phyloP scores from a whole-genome alignment of 2,329 filamentous ascomycete genomes.

The Paracoccidioides brasiliensis region DNA sequence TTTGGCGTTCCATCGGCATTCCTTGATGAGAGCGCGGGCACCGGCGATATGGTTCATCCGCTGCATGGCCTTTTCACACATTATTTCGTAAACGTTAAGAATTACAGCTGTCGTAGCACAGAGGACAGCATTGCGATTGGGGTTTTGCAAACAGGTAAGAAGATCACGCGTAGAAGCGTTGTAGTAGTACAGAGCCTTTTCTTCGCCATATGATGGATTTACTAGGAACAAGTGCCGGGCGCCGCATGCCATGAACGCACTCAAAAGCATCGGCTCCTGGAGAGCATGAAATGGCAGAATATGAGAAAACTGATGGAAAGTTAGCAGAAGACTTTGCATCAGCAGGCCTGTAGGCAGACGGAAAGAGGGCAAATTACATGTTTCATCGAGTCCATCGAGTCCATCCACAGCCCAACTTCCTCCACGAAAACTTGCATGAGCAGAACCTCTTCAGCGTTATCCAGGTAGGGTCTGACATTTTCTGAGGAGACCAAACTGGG shows the following conservation, averaged over 20 bases:
- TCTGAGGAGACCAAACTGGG: conserved; percentile 30
- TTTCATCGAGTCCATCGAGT: conserved; percentile 71
- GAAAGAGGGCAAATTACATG: conserved; percentile 38
- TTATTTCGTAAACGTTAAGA: conserved; percentile 84
- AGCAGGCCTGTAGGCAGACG: background rate
- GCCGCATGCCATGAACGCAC: conserved; percentile 79
- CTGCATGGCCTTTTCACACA: conserved; percentile 66
- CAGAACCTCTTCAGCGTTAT: conserved; percentile 62
- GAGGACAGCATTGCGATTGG: conserved; percentile 67
- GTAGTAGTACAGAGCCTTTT: conserved; percentile 72
- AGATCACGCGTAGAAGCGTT: conserved; percentile 71
- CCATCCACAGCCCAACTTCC: conserved; percentile 88
- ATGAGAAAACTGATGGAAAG: conserved; percentile 50
- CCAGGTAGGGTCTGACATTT: conserved; percentile 50
- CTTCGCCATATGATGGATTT: conserved; percentile 56
- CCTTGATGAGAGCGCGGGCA: conserved; percentile 71
- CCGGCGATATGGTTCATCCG: conserved; percentile 85
- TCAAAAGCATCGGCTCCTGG: conserved; percentile 73
- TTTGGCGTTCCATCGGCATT: conserved; percentile 76
- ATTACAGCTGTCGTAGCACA: conserved; percentile 81
- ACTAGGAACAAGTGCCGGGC: conserved; percentile 66
- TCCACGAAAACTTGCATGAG: conserved; percentile 89
- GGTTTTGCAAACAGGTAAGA: conserved; percentile 64
- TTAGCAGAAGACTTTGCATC: conserved; percentile 3
- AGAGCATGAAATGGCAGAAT: conserved; percentile 73